Evolutionary conservation across 2,329 filamentous ascomycete genomes (phyloP).

Genomic region (Penicillium sp.): DNA sequence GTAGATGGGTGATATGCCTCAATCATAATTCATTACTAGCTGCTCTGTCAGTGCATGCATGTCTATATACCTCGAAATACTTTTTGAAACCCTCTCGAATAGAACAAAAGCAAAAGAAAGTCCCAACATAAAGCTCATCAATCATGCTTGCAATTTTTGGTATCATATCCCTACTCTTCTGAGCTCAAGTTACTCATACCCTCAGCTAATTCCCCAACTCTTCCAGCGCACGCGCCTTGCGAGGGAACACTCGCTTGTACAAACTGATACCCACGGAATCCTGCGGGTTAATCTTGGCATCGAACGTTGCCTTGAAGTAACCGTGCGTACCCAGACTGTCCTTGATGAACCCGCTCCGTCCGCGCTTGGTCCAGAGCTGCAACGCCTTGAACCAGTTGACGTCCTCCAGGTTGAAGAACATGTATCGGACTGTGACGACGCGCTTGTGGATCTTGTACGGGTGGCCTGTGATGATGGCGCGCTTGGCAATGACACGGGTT

Average conservation of each 20-base stretch:
- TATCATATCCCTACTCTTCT: conserved; percentile 9
- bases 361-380: conserved; percentile 90
- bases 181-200: background rate
- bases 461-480: conserved; percentile 90
- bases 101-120: background rate
- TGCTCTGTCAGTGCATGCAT: background rate
- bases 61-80: background rate
- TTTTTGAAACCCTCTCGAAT: background rate
- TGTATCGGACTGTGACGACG: conserved; percentile 95
- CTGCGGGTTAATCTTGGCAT: conserved; percentile 92
- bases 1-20: background rate
- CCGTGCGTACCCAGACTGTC: conserved; percentile 94
- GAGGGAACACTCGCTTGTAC: conserved; percentile 84
- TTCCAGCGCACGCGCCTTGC: conserved; percentile 62
- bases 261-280: conserved; percentile 90
- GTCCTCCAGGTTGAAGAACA: conserved; percentile 98
- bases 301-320: conserved; percentile 99
- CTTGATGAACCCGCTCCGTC: conserved; percentile 88
- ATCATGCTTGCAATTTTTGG: background rate
- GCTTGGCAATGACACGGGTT: conserved; percentile 84
- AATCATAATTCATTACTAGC: background rate
- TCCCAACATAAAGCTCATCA: conserved; percentile 6
- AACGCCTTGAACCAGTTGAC: conserved; percentile 98
- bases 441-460: conserved; percentile 99
- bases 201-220: conserved; percentile 28